Conservation (phyloP, 495 filamentous ascomycete genomes). For the Jackrogersella multiformis region DNA sequence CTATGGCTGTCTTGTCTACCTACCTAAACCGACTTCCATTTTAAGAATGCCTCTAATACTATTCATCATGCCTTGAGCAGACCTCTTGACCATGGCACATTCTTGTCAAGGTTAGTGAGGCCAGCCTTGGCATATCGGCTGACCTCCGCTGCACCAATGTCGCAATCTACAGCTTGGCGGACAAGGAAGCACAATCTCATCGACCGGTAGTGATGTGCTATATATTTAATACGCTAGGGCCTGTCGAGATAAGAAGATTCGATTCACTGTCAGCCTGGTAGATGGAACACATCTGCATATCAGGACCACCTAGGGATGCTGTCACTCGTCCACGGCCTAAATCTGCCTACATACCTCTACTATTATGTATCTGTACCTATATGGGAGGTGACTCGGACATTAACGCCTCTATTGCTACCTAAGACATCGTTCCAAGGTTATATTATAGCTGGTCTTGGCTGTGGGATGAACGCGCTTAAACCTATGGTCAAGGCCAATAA, state of each 20-base stretch:
- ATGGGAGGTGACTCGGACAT: slow-evolving; percentile 4
- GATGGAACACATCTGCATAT: slow-evolving; percentile 26
- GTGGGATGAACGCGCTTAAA: slow-evolving; percentile 19
- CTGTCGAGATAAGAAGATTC: slow-evolving; percentile 27
- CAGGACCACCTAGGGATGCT: too few relatives aligned
- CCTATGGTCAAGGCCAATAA: slow-evolving; percentile 11
- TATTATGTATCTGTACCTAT: too few relatives aligned
- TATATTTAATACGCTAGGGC: slow-evolving; percentile 13
- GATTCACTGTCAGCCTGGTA: slow-evolving; percentile 35
- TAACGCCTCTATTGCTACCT: slow-evolving; percentile 9
- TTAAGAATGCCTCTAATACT: slow-evolving; percentile 32
- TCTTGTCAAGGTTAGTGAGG: slow-evolving; percentile 45
- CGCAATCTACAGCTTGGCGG: slow-evolving; percentile 32
- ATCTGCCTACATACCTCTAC: too few relatives aligned
- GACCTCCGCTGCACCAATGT: slow-evolving; percentile 32
- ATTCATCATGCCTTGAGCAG: slow-evolving; percentile 8
- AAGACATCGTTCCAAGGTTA: neutral
- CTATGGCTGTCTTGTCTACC: neutral
- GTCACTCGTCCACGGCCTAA: neutral
- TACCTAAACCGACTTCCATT: slow-evolving; percentile 29
- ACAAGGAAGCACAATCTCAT: slow-evolving; percentile 8
- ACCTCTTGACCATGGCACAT: slow-evolving; percentile 41
- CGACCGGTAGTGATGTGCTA: neutral
- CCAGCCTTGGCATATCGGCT: slow-evolving; percentile 40
- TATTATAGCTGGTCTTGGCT: slow-evolving; percentile 9